Conservation (phyloP, 129 eudicot species). For the Tagetes patula region DNA sequence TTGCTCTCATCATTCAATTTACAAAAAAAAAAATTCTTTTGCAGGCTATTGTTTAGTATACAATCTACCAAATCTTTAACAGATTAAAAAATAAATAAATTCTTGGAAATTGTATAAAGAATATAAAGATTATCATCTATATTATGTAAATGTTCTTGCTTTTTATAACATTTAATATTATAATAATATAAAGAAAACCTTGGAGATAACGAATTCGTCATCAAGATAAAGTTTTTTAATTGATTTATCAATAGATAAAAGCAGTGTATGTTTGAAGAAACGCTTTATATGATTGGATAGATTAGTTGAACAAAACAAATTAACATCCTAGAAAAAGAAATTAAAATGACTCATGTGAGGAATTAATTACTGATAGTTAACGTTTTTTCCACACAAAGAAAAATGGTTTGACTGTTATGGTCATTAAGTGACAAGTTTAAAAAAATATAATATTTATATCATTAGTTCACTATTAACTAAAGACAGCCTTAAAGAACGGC, state of each 20-base stretch:
- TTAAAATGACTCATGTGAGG: conserved; percentile 14
- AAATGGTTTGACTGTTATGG: conserved; percentile 22
- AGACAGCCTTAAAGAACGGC: background rate
- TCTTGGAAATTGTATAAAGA: background rate
- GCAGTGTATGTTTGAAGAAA: background rate
- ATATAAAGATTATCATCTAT: background rate
- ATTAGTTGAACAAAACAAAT: conserved; percentile 16
- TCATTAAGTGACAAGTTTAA: conserved; percentile 5
- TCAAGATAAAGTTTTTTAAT: conserved; percentile 13
- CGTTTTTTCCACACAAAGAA: conserved; percentile 6
- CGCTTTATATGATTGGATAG: conserved; percentile 9
- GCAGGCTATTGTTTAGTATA: background rate
- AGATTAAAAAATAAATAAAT: background rate
- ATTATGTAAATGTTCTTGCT: conserved; percentile 17
- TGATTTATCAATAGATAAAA: conserved; percentile 4
- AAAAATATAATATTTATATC: background rate
- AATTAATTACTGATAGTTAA: conserved; percentile 9
- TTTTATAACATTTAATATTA: background rate
- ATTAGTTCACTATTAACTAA: background rate
- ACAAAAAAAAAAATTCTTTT: background rate
- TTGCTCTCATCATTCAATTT: background rate
- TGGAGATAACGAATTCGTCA: conserved; percentile 17
- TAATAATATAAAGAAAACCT: conserved; percentile 2
- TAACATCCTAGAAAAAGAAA: conserved; percentile 8
- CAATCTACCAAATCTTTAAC: conserved; percentile 1